These are phyloP conservation scores for Kwoniella shandongensis DNA, from an alignment of 768 basidiomycete species.

Conservation along the genomic window DNA sequence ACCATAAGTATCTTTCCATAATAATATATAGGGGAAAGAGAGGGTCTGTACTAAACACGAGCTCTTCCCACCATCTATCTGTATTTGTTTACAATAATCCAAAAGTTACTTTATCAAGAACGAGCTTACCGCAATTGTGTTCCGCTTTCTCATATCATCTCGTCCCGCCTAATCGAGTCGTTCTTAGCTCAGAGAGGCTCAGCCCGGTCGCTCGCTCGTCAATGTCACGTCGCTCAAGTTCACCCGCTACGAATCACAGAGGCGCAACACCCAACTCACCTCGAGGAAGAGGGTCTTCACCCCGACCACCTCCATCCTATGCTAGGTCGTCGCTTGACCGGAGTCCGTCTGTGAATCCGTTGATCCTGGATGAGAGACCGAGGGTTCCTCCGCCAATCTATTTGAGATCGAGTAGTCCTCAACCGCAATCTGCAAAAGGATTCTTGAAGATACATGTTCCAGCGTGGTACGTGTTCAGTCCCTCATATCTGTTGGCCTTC, in stretches of 20 bases:
- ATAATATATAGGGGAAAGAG: too few species aligned
- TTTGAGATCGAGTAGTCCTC: constrained; percentile 28
- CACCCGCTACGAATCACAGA: neutral
- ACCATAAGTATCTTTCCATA: too few species aligned
- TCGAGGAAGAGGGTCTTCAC: constrained; percentile 17
- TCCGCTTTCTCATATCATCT: too few species aligned
- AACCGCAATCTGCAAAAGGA: constrained; percentile 23
- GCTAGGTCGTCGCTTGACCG: constrained; percentile 30
- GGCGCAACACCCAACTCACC: neutral
- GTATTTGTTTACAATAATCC: too few species aligned
- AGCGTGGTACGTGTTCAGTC: constrained; percentile 25
- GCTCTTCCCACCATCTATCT: too few species aligned
- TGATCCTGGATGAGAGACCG: constrained; percentile 25
- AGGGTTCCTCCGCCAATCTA: constrained; percentile 37
- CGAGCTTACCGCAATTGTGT: too few species aligned
- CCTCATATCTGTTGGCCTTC: neutral
- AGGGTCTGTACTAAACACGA: too few species aligned
- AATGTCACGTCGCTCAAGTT: neutral
- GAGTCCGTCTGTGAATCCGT: constrained; percentile 20
- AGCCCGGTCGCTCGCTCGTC: neutral
- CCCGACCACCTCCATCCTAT: constrained; percentile 26
- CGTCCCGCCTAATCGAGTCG: too few species aligned
- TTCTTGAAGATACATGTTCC: constrained; percentile 39
- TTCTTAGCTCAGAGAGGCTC: too few species aligned
- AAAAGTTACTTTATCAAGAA: too few species aligned